These are phyloP conservation scores for Eudorina sp. DNA, from an alignment of 139 green algal species.

Conservation along the genomic window DNA sequence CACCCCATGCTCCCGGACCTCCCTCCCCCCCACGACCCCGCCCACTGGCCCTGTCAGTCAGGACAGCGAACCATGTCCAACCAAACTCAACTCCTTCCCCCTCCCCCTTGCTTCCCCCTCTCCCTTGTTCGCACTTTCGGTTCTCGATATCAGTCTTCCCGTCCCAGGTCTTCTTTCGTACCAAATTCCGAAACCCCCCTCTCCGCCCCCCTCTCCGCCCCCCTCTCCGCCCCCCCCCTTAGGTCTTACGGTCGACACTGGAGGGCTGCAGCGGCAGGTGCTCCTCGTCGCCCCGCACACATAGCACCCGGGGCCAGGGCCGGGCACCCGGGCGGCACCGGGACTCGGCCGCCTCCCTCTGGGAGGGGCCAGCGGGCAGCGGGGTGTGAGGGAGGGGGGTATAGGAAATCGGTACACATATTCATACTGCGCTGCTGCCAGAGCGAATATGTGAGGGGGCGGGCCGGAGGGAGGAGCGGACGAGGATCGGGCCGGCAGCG, in stretches of 20 bases:
- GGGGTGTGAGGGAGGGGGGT: neutral
- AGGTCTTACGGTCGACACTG: constrained; percentile 56
- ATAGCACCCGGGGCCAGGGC: constrained; percentile 44
- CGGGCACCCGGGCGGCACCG: neutral
- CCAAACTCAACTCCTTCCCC: too few species aligned
- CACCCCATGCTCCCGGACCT: too few species aligned
- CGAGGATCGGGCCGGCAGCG: too few species aligned
- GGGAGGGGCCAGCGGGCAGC: neutral
- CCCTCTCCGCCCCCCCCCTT: neutral
- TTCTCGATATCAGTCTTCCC: too few species aligned
- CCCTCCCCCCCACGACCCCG: too few species aligned
- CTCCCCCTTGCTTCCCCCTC: neutral
- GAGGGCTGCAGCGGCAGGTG: constrained; percentile 49
- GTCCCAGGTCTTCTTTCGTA: too few species aligned
- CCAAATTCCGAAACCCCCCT: too few species aligned
- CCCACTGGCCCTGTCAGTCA: too few species aligned
- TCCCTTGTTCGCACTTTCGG: neutral
- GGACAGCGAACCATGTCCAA: too few species aligned
- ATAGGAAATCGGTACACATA: too few species aligned
- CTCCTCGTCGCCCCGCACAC: constrained; percentile 57
- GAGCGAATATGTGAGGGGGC: neutral
- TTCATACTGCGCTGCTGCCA: too few species aligned
- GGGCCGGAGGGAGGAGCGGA: too few species aligned
- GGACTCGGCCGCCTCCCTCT: constrained; percentile 11
- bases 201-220: neutral